These are phyloP conservation scores for Pyropia yezoensis DNA, from an alignment of 23 red algal genomes.

Conservation along the genomic window DNA sequence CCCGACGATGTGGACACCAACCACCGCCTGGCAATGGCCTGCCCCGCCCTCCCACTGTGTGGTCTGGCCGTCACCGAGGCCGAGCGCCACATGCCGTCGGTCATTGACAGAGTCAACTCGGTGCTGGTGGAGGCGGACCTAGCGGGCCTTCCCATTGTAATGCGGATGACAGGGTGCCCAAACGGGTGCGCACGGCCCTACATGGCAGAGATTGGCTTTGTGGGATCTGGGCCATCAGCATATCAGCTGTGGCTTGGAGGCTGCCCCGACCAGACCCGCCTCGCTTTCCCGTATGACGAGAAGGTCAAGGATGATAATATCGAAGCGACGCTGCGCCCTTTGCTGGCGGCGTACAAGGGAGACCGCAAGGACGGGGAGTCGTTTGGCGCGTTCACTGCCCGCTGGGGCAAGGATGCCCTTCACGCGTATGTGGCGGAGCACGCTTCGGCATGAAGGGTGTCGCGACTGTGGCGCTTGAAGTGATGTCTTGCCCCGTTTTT, in stretches of 20 bases:
- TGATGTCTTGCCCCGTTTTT: too few relatives aligned
- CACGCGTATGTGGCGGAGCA: conserved; percentile 21
- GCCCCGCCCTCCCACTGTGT: conserved; percentile 94
- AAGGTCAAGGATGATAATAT: conserved; percentile 46
- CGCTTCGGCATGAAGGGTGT: too few relatives aligned
- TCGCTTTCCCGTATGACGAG: conserved; percentile 73
- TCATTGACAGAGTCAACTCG: conserved; percentile 57
- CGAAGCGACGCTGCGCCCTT: conserved; percentile 41
- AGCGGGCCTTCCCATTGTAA: conserved; percentile 38
- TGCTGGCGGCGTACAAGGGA: conserved; percentile 49
- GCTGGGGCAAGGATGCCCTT: conserved; percentile 83
- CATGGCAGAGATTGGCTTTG: conserved; percentile 96
- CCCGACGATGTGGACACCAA: conserved; percentile 45
- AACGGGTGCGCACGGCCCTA: conserved; percentile 97
- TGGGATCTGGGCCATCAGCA: conserved; percentile 58
- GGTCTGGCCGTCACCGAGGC: conserved; percentile 86
- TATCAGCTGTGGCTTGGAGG: conserved; percentile 98
- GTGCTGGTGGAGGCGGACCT: conserved; percentile 61
- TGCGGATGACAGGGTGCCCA: conserved; percentile 98
- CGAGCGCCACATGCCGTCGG: conserved; percentile 79
- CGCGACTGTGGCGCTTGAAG: too few relatives aligned
- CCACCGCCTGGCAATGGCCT: conserved; percentile 82
- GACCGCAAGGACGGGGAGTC: conserved; percentile 31
- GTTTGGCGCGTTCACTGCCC: conserved; percentile 88
- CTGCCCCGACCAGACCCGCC: conserved; percentile 71